Percentiles rank a stretch among this genome's conserved stretches.
Conservation (phyloP, 73 alveolate genomes). For the Uronychia setigera region DNA sequence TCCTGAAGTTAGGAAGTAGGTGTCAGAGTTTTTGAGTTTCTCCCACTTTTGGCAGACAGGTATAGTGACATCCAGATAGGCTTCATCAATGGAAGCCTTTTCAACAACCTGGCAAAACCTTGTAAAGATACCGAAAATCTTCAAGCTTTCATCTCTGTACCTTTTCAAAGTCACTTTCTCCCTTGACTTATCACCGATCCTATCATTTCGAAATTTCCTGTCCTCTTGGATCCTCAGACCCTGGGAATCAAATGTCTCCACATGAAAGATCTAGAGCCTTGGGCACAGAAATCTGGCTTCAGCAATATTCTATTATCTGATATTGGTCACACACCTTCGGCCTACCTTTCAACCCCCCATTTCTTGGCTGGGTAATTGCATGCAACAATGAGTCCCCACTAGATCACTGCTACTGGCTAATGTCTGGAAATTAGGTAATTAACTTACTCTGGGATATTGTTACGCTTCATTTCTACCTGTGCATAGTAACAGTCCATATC, state of each 20-base stretch:
- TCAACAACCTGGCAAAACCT: conserved; percentile 35
- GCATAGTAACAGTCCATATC: conserved; percentile 8
- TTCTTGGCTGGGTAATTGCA: conserved; percentile 37
- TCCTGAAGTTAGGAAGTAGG: neutral
- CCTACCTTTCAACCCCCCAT: conserved; percentile 31
- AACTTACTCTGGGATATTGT: conserved; percentile 38
- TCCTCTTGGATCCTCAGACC: neutral
- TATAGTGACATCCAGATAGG: conserved; percentile 43
- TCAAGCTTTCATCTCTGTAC: conserved; percentile 35
- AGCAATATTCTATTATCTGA: neutral
- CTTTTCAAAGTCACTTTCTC: conserved; percentile 5
- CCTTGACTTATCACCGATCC: neutral
- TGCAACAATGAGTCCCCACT: conserved; percentile 48
- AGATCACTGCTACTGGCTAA: conserved; percentile 46
- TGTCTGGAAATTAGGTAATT: neutral
- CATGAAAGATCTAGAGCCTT: neutral
- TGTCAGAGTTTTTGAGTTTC: neutral
- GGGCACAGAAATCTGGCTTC: neutral
- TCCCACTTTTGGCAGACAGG: conserved; percentile 9
- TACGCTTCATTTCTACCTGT: neutral
- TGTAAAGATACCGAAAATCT: conserved; percentile 22
- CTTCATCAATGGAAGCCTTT: conserved; percentile 56
- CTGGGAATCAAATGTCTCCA: neutral
- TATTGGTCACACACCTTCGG: neutral
- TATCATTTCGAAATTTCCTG: neutral